Evolutionary conservation across 2,329 filamentous ascomycete species (phyloP), one percentile per base, ranked within the genome.

Genomic region (Venturia effusa): DNA sequence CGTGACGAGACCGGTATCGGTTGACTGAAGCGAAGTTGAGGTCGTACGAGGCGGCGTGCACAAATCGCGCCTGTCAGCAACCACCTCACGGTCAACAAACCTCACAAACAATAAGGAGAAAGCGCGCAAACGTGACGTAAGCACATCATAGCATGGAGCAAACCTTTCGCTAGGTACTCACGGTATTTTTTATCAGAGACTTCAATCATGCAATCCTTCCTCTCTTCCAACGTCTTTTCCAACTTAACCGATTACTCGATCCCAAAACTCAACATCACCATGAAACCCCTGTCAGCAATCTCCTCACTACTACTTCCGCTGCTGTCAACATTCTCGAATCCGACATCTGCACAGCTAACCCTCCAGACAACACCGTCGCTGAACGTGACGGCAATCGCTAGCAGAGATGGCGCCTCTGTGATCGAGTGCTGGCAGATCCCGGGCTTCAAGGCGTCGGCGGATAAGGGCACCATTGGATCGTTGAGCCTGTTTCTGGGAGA

Each of bases 311-410:
- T 55, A 1, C 51, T 55, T 15, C 30, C 51, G 34, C 51, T 55
- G 6, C 51, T 55, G 10, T 55, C 51, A 19, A 2, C 27, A 32
- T 2, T 34, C 27, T n/a, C 51, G 7, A n/a, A 55, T 11, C 19
- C 30, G 34, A 1, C 57, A 60, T 13, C 57, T 4, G 57, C 57
- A 60, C 57, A 40, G 10, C 34, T 37, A n/a, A 43, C 2, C 34
- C n/a, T 40, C n/a, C 24, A 40, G 27, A 60, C 40, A 59, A 24
- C 45, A n/a, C 59, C 40, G 3, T 34, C 37, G 27, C 61, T 66
- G 30, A 66, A 66, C 30, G 32, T 66, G 24, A 66, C 65, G 40
- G 63, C 65, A 6, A 64, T 66, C 30, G 61, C 63, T 7, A 40
- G 59, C 40, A 17, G 8, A 40, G 13, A 62, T 43, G 55, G 55